Conservation (phyloP, 164 flowering plant species). For the Akebia trifoliata region DNA sequence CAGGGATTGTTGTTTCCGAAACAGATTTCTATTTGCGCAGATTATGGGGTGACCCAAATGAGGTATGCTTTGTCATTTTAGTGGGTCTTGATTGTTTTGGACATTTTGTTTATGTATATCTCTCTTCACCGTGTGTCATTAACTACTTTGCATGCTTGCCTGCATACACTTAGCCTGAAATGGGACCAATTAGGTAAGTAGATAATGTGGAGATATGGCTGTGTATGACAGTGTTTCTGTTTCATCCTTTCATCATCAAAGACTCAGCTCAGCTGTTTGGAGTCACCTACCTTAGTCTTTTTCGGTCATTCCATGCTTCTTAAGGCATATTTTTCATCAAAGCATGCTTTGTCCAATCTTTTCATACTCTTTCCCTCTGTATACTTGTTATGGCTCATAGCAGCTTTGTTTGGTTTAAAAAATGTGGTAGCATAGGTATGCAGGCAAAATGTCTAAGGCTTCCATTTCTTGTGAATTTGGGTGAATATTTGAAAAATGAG, state of each 20-base stretch:
- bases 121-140: neutral
- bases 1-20: conserved; percentile 73
- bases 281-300: too few relatives aligned
- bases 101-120: neutral
- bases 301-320: too few relatives aligned
- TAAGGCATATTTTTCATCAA: too few relatives aligned
- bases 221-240: too few relatives aligned
- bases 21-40: conserved; percentile 77
- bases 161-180: neutral
- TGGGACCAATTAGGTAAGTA: neutral
- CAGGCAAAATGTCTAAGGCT: neutral
- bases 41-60: conserved; percentile 91
- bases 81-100: neutral
- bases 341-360: too few relatives aligned
- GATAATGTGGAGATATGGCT: neutral
- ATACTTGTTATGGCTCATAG: neutral
- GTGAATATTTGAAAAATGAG: conserved; percentile 1
- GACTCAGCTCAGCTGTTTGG: neutral
- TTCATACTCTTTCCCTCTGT: too few relatives aligned
- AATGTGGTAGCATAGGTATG: neutral
- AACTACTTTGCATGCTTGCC: neutral
- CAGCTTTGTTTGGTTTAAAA: neutral
- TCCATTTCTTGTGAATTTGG: conserved; percentile 5
- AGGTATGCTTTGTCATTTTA: conserved; percentile 36
- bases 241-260: too few relatives aligned